Conservation (phyloP, 352 stramenopile species). For the Pythium biforme region DNA sequence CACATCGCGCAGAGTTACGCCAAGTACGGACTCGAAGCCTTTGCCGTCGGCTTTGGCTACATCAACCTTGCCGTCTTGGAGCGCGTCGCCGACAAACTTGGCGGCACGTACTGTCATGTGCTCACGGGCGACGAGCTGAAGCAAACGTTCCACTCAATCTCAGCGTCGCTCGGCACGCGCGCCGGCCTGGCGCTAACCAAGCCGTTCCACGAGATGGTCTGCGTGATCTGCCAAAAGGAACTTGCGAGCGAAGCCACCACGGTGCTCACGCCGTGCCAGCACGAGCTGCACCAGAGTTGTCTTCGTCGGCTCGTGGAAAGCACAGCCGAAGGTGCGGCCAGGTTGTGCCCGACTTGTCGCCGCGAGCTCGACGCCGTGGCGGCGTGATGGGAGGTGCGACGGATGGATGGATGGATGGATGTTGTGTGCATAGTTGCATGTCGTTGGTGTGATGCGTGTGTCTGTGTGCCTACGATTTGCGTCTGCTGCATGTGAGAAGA, state of each 20-base stretch:
- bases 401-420: not conserved
- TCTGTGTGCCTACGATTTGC: too few relatives aligned
- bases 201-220: slow-evolving; percentile 55
- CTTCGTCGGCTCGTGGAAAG: slow-evolving; percentile 16
- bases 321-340: not conserved
- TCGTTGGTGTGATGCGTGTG: not conserved
- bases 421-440: not conserved
- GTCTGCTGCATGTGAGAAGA: too few relatives aligned
- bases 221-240: slow-evolving; percentile 62
- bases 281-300: slow-evolving; percentile 54
- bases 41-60: slow-evolving; percentile 66
- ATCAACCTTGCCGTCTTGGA: slow-evolving; percentile 67
- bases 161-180: slow-evolving; percentile 59
- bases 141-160: slow-evolving; percentile 75
- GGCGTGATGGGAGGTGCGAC: not conserved
- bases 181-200: slow-evolving; percentile 57
- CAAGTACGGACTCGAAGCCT: slow-evolving; percentile 59
- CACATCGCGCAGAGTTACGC: slow-evolving; percentile 57
- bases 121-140: slow-evolving; percentile 68
- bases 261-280: slow-evolving; percentile 41
- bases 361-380: slow-evolving; percentile 1
- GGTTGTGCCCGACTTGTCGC: slow-evolving; percentile 20
- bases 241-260: slow-evolving; percentile 47
- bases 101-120: slow-evolving; percentile 61
- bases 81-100: slow-evolving; percentile 48